A percentile compares a stretch with the other conserved stretches of the same genome.
phyloP scores from a whole-genome alignment of 2,329 filamentous ascomycete species.

The Diplodia seriata region DNA sequence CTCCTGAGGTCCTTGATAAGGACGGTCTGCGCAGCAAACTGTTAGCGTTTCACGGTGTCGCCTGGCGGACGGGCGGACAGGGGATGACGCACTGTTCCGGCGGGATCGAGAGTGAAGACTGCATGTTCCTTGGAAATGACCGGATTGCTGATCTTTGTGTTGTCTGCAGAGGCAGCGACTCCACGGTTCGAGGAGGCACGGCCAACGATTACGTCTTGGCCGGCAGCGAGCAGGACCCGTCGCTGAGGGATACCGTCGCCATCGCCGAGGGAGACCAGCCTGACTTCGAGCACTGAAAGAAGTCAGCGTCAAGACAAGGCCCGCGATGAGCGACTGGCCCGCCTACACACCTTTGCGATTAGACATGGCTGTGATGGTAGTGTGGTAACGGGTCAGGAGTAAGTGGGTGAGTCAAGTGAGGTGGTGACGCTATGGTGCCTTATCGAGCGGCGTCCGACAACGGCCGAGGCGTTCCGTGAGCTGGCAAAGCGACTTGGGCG shows the following conservation, averaged over 20 bases:
- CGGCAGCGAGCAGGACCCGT: constrained; percentile 41
- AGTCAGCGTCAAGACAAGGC: constrained; percentile 45
- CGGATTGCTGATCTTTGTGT: constrained; percentile 73
- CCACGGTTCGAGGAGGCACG: constrained; percentile 51
- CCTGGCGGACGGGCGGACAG: constrained; percentile 26
- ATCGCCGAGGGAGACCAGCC: constrained; percentile 45
- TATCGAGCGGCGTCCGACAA: constrained; percentile 25
- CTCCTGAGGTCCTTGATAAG: constrained; percentile 63
- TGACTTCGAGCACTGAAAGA: constrained; percentile 44
- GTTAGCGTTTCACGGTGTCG: constrained; percentile 2
- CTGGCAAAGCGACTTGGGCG: background rate
- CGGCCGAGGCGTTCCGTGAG: constrained; percentile 18
- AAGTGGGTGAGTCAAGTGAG: constrained; percentile 25
- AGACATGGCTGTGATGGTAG: constrained; percentile 29
- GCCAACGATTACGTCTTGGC: constrained; percentile 47
- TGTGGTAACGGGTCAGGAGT: background rate
- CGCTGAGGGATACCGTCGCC: constrained; percentile 50
- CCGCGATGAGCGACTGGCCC: constrained; percentile 34
- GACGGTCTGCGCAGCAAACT: constrained; percentile 40
- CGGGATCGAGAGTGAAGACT: constrained; percentile 45
- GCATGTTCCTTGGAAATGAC: constrained; percentile 77
- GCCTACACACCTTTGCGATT: constrained; percentile 34
- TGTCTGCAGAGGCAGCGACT: constrained; percentile 55
- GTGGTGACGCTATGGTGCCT: constrained; percentile 27
- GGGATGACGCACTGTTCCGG: constrained; percentile 31